Evolutionary conservation across 305 asterid genomes (phyloP), one percentile per base, ranked within the genome.

Genomic region (Petunia hybrid): DNA sequence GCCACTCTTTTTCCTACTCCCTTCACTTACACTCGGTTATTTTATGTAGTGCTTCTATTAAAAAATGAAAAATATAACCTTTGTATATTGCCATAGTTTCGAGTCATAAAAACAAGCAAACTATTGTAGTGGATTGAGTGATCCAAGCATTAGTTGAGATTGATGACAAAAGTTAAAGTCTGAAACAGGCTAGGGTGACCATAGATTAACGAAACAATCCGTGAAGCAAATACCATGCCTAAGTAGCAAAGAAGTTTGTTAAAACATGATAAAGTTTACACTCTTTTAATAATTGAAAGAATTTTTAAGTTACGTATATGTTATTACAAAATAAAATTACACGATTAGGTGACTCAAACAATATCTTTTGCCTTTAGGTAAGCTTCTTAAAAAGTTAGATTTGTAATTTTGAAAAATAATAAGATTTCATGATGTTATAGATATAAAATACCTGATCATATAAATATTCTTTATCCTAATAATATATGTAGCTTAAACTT

Each of bases 1-100:
- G 59, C 3, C 75, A 48, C 31, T 46, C 60, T 70, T 70, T 70
- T 70, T 70, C 56, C 56, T 66, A 14, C 74, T n/a, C n/a, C n/a
- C n/a, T n/a, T n/a, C n/a, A 31, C 77, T 45, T 69, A 9, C 59
- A 3, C 77, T 63, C 2, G n/a, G 3, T 31, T 2, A 9, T 56
- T 14, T 56, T 56, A 6, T 45, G 6, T 56, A 16, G 36, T 66
- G 4, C 69, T 63, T 63, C 36, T 38, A 63, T 45, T 45, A 1
- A 62, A 3, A 65, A 5, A 43, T 69, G 9, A 69, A 69, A 16
- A 68, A 53, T 53, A 13, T n/a, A 8, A 68, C n/a, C 56, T 41
- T 42, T 68, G n/a, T 14, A 16, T 42, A 73, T 73, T 48, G 3
- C 12, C 35, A 73, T 5, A 10, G 22, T 16, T 35, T 35, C 36